Percentiles rank a stretch among this genome's conserved stretches.
phyloP scores from a whole-genome alignment of 2,329 filamentous ascomycete genomes.

The Verticillium nubilum region DNA sequence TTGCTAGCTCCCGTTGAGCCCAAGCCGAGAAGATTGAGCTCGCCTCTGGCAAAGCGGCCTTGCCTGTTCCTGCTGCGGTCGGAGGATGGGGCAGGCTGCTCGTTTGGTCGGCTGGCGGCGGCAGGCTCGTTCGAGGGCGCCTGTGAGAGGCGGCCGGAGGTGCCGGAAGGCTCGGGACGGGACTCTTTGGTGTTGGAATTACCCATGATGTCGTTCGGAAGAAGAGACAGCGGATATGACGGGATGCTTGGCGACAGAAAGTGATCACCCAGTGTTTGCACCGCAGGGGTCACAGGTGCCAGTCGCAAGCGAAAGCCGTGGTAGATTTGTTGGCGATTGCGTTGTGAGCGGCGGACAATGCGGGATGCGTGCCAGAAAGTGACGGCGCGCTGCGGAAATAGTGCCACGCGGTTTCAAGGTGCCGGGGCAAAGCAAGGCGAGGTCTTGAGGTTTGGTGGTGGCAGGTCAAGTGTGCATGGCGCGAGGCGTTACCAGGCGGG shows the following conservation, averaged over 20 bases:
- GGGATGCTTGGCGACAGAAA: not conserved
- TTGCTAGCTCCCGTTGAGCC: conserved; percentile 26
- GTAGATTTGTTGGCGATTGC: not conserved
- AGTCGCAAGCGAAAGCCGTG: not conserved
- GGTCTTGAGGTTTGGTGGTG: not conserved
- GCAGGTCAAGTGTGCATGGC: not conserved
- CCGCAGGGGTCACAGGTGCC: not conserved
- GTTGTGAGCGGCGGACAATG: not conserved
- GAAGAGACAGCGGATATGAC: not conserved
- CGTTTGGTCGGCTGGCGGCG: conserved; percentile 7
- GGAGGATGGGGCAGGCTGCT: not conserved
- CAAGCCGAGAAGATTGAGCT: conserved; percentile 41
- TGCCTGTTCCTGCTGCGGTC: conserved; percentile 7
- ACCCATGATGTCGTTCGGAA: conserved; percentile 23
- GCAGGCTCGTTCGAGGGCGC: conserved; percentile 5
- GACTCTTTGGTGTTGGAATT: conserved; percentile 35
- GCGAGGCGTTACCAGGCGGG: not conserved
- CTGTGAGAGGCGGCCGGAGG: conserved; percentile 13
- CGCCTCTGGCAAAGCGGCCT: conserved; percentile 30
- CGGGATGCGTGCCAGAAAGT: not conserved
- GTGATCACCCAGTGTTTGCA: not conserved
- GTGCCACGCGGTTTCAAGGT: not conserved
- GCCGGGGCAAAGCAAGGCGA: not conserved
- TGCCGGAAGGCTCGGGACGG: conserved; percentile 17
- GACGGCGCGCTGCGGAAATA: not conserved